Conservation (phyloP, 2,329 filamentous ascomycete species). For the Cercospora brassicicola region DNA sequence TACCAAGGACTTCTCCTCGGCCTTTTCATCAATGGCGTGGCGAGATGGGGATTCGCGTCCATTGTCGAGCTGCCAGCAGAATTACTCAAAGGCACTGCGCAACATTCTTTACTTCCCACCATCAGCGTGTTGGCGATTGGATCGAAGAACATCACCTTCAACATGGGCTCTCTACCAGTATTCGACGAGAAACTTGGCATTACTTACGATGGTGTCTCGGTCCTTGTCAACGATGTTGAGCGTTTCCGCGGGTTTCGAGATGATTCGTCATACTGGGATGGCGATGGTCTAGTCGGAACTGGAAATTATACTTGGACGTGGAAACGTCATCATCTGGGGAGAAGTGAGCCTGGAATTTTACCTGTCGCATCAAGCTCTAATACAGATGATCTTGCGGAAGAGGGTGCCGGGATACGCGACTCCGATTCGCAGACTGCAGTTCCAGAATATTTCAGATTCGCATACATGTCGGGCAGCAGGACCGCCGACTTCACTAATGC, state of each 20-base stretch:
- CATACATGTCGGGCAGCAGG: conserved; percentile 65
- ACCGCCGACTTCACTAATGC: conserved; percentile 74
- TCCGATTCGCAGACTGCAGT: conserved; percentile 42
- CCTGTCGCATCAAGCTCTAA: conserved; percentile 3
- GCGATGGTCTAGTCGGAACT: conserved; percentile 26
- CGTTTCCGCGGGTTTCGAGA: conserved; percentile 70
- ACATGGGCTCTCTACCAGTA: conserved; percentile 46
- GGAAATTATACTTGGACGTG: conserved; percentile 39
- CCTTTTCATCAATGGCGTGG: conserved; percentile 89
- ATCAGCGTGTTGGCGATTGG: conserved; percentile 49
- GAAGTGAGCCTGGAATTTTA: conserved; percentile 8
- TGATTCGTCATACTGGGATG: conserved; percentile 51
- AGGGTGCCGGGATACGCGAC: conserved; percentile 4
- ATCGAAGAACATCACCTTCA: conserved; percentile 65
- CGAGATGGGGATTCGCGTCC: conserved; percentile 88
- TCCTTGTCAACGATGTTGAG: conserved; percentile 84
- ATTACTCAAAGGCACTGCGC: conserved; percentile 59
- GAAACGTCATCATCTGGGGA: conserved; percentile 31
- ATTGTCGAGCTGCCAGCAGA: conserved; percentile 78
- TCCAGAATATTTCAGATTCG: conserved; percentile 77
- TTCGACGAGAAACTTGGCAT: conserved; percentile 44
- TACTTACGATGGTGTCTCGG: conserved; percentile 70
- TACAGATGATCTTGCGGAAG: background rate
- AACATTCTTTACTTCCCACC: conserved; percentile 60
- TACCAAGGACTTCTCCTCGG: conserved; percentile 90